Evolutionary conservation across 1,139 yeast genomes (phyloP).

Genomic region (Candida glucosophila): DNA sequence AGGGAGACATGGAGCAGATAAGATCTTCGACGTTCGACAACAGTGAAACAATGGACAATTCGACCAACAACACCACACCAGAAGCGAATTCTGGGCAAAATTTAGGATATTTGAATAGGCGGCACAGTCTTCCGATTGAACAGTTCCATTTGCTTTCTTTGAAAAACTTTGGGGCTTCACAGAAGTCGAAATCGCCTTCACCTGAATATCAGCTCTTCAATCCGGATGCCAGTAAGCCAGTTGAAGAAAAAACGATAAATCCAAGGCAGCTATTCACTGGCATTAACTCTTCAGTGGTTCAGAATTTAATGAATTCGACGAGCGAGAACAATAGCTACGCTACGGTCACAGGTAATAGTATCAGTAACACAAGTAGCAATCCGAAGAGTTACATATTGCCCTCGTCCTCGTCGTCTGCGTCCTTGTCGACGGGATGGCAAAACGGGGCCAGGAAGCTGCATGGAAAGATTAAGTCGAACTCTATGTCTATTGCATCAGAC

Average conservation of each 20-base stretch:
- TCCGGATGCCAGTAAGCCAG: constrained; percentile 3
- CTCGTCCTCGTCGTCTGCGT: constrained; percentile 6
- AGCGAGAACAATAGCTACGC: too few relatives aligned
- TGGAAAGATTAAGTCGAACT: constrained; percentile 3
- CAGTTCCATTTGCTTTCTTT: constrained; percentile 23
- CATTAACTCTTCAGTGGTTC: constrained; percentile 5
- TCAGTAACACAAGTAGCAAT: constrained; percentile 5
- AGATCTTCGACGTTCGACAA: constrained; percentile 3
- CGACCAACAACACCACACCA: constrained; percentile 5
- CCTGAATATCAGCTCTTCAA: constrained; percentile 6
- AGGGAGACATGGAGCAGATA: too few relatives aligned
- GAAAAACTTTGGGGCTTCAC: constrained; percentile 7
- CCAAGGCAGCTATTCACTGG: constrained; percentile 22
- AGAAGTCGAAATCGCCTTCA: constrained; percentile 6
- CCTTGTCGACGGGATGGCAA: constrained; percentile 6
- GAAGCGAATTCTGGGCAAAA: constrained; percentile 3
- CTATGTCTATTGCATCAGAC: constrained; percentile 4
- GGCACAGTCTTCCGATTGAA: constrained; percentile 15
- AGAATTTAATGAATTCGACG: background rate
- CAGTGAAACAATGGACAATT: constrained; percentile 1
- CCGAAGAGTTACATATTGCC: constrained; percentile 4
- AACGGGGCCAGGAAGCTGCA: constrained; percentile 1
- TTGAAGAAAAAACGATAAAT: constrained; percentile 22
- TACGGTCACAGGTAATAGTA: constrained; percentile 4
- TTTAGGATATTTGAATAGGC: constrained; percentile 1